These are phyloP conservation scores for Draba incana DNA, from an alignment of 345 rosid species.

Conservation along the genomic window DNA sequence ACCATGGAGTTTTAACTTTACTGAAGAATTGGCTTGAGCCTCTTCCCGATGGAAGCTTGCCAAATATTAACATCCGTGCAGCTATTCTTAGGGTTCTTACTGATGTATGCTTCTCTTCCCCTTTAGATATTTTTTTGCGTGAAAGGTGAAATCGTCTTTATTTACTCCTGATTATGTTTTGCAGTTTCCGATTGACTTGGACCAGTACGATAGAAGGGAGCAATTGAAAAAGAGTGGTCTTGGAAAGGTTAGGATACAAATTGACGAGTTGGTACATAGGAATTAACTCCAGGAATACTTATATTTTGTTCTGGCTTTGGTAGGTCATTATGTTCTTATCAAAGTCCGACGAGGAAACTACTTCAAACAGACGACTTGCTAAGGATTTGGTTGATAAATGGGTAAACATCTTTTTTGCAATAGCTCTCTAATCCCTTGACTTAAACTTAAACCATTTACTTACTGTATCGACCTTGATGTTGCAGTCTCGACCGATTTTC, in stretches of 20 bases:
- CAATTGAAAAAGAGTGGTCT: constrained; percentile 95
- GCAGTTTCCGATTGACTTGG: constrained; percentile 94
- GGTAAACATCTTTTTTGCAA: constrained; percentile 50
- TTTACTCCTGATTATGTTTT: constrained; percentile 26
- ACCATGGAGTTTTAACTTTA: constrained; percentile 89
- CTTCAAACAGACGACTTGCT: constrained; percentile 87
- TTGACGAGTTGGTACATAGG: background rate
- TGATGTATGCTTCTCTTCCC: constrained; percentile 56
- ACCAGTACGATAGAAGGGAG: constrained; percentile 92
- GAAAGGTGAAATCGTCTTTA: constrained; percentile 8
- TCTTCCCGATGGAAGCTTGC: constrained; percentile 98
- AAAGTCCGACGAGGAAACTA: constrained; percentile 96
- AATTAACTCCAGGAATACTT: constrained; percentile 4
- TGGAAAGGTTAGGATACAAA: constrained; percentile 70
- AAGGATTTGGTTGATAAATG: constrained; percentile 99
- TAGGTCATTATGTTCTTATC: constrained; percentile 99
- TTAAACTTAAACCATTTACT: constrained; percentile 3
- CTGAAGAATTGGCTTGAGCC: constrained; percentile 98
- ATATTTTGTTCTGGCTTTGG: constrained; percentile 16
- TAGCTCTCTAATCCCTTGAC: constrained; percentile 15
- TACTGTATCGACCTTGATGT: constrained; percentile 19
- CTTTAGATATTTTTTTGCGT: background rate
- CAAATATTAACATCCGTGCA: constrained; percentile 91
- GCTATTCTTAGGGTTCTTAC: constrained; percentile 77
- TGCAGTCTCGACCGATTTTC: constrained; percentile 97